phyloP scores from a whole-genome alignment of 2,329 filamentous ascomycete genomes.

The Sporothrix dimorphospora region DNA sequence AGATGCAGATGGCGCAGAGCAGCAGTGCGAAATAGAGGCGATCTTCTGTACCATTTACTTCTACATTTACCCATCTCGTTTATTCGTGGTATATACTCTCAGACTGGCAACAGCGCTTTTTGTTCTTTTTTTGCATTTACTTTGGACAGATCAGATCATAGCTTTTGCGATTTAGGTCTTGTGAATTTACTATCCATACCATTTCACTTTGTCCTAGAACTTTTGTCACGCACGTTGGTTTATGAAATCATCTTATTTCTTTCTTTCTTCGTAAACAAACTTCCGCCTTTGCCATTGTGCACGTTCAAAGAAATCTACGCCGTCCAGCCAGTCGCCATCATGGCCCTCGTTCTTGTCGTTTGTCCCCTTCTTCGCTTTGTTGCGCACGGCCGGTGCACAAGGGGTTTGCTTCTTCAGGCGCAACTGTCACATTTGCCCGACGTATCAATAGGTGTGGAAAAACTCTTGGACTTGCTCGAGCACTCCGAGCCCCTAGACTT shows the following conservation, averaged over 20 bases:
- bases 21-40: neutral
- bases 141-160: neutral
- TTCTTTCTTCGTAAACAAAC: too few species aligned
- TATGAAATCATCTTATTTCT: neutral
- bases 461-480: neutral
- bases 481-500: neutral
- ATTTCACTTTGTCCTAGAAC: too few species aligned
- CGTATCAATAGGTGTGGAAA: neutral
- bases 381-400: too few species aligned
- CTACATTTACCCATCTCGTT: neutral
- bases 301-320: too few species aligned
- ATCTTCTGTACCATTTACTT: neutral
- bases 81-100: neutral
- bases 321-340: too few species aligned
- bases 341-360: too few species aligned
- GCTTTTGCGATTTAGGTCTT: too few species aligned
- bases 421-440: neutral
- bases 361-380: too few species aligned
- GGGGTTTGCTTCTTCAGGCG: too few species aligned
- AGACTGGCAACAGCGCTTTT: slow-evolving; percentile 1
- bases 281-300: too few species aligned
- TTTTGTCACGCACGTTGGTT: too few species aligned
- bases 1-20: slow-evolving; percentile 37
- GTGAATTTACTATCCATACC: neutral
- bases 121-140: neutral